A percentile compares a stretch with the other conserved stretches of the same genome.
These are phyloP conservation scores for Turnera subulata DNA, from an alignment of 345 rosid genomes.

Conservation along the genomic window DNA sequence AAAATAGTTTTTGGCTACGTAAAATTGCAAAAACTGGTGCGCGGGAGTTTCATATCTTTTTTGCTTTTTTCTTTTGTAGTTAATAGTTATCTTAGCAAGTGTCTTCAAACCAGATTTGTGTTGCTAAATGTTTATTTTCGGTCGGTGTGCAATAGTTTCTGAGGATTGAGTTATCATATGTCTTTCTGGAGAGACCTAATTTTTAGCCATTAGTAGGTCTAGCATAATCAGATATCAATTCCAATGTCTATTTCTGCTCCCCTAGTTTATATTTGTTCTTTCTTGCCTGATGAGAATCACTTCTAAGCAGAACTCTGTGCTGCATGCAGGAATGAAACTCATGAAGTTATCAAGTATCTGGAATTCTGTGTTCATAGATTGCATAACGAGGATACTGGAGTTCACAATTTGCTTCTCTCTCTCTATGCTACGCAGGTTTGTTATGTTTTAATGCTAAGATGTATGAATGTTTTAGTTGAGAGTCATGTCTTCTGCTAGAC, in stretches of 20 bases:
- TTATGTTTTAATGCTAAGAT: constrained; percentile 12
- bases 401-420: constrained; percentile 92
- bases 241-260: neutral
- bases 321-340: constrained; percentile 90
- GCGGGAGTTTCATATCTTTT: too few relatives aligned
- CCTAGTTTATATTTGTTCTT: neutral
- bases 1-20: too few relatives aligned
- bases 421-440: constrained; percentile 94
- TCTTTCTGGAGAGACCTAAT: too few relatives aligned
- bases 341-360: constrained; percentile 93
- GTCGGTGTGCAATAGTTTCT: too few relatives aligned
- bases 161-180: too few relatives aligned
- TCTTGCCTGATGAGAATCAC: constrained; percentile 7
- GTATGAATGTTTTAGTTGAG: neutral
- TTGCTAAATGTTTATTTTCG: too few relatives aligned
- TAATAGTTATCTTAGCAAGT: too few relatives aligned
- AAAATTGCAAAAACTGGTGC: too few relatives aligned
- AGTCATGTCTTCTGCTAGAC: too few relatives aligned
- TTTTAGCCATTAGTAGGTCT: too few relatives aligned
- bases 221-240: neutral
- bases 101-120: too few relatives aligned
- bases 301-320: constrained; percentile 1
- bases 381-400: constrained; percentile 96
- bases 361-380: constrained; percentile 85
- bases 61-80: too few relatives aligned